Base-by-base conservation (phyloP, 176 grass and related monocot species). In the Zea luxurians region DNA sequence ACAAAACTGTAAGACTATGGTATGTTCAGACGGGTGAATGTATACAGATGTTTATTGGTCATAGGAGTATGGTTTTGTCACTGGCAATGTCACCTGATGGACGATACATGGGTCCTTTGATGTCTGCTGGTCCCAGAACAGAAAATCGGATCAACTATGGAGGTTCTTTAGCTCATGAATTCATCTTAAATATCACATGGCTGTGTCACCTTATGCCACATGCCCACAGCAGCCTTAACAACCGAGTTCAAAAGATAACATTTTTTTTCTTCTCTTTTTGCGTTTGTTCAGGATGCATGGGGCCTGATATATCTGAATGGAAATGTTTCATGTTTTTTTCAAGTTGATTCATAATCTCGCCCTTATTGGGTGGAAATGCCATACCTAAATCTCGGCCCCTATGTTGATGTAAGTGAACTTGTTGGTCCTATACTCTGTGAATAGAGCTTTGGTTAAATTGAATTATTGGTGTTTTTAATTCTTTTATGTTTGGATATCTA, bases 351-450 rank as follows among this genome's bases (percentile, higher is more conserved):
- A n/a, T n/a, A n/a, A n/a, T n/a, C n/a, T n/a, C n/a, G n/a, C n/a
- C n/a, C n/a, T n/a, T n/a, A n/a, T n/a, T n/a, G n/a, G 50, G 55
- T 11, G 12, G 52, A 77, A 44, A 53, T 55, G 47, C 21, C 6
- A 27, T 79, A 99, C 96, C 96, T 99, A 92, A 91, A 99, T 95
- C 60, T 92, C 96, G 18, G 96, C 96, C 48, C 96, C 96, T 68
- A 99, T 95, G 70, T 96, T 96, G 59, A 99, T 99, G n/a, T n/a
- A n/a, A n/a, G n/a, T n/a, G n/a, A n/a, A n/a, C n/a, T n/a, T n/a
- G n/a, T n/a, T n/a, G n/a, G n/a, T n/a, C n/a, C n/a, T n/a, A n/a
- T n/a, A n/a, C n/a, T n/a, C n/a, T n/a, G n/a, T n/a, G n/a, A n/a
- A n/a, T n/a, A n/a, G n/a, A n/a, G n/a, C n/a, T n/a, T n/a, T n/a